Evolutionary conservation across 306 rosid species (phyloP), one percentile per base, ranked within the genome.

Genomic region (Fagus sylvatica): DNA sequence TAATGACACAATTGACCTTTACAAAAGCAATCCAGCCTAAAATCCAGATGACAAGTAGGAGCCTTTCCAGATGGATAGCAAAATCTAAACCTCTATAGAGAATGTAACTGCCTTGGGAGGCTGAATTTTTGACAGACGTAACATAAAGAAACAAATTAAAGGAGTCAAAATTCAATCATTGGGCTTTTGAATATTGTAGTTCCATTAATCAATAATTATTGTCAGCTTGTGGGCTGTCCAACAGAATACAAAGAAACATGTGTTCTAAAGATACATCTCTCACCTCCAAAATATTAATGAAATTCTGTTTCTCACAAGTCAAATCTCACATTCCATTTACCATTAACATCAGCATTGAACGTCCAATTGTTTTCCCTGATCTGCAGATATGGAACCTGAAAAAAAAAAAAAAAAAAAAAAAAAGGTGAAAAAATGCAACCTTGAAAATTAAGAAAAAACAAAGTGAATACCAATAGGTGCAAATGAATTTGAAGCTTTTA

Each of bases 351-450:
- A 0, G 89, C 91, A 81, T 91, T 96, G 32, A 93, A 62, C 7
- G 96, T 87, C 99, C 97, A 96, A 81, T 93, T 96, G 77, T 96
- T 96, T 89, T 96, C 99, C 85, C 96, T 93, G 79, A 96, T 77
- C 96, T 96, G 98, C 80, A 90, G n/a, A 80, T 96, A 96, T 28
- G 98, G 98, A 80, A 91, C 88, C 99, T 96, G 90, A 70, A 71
- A 78, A 69, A 78, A 79, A 57, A 66, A 71, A 72, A 64, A 30
- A 60, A 46, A 56, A 32, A 66, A 74, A 62, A 61, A 60, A 48
- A 60, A 9, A 48, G 54, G 69, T 32, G 46, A 76, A 66, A 1
- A 2, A 43, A 33, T 30, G 1, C 10, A 72, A 46, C 64, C 15
- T 59, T 4, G 7, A 17, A 16, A 54, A 3, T 30, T 9, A 55